Base-by-base conservation (phyloP, 83 land plant genomes). In the Picea abies region DNA sequence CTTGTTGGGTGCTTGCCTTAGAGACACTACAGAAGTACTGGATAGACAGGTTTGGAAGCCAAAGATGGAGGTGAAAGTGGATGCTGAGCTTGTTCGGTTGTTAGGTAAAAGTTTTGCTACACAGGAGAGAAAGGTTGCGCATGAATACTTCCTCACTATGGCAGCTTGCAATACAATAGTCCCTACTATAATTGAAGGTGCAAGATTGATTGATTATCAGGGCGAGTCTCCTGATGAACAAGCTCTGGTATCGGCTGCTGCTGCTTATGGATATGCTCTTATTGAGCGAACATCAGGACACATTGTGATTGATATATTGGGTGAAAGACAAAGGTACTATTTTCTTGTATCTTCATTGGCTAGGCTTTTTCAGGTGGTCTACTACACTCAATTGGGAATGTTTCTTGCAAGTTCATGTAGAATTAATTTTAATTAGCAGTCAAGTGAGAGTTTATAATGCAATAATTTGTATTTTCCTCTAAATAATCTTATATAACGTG, bases 181-280 rank as follows among this genome's bases (percentile, higher is more conserved):
- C 29, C 99, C 99, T 32, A 91, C 92, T 39, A 61, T 85, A 62
- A 69, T 85, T n/a, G 47, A 79, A 49, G 87, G 82, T 16, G 64
- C 76, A 29, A 88, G 85, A 60, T 60, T 52, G 23, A 87, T 97
- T 58, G 93, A 91, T 20, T 97, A 97, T 82, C 99, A 97, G 83
- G 99, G 97, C 29, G 99, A 97, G 81, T 97, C 99, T 73, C 99
- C 99, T 60, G 99, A 97, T 94, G 99, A 97, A 83, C 99, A 92
- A 82, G 98, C 99, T 66, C 82, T 97, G 22, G 99, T 97, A 75
- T 67, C 91, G 84, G 99, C 98, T 39, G 99, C 99, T 37, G 87
- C 97, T 75, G 84, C 94, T 52, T 96, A 97, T 89, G 99, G 98
- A 4, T 97, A 91, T 75, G 89, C 92, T 35, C 96, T 97, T 37